Evolutionary conservation across 2,329 filamentous ascomycete genomes (phyloP), one percentile per base, ranked within the genome.

Genomic region (Stagonosporopsis rhizophila): DNA sequence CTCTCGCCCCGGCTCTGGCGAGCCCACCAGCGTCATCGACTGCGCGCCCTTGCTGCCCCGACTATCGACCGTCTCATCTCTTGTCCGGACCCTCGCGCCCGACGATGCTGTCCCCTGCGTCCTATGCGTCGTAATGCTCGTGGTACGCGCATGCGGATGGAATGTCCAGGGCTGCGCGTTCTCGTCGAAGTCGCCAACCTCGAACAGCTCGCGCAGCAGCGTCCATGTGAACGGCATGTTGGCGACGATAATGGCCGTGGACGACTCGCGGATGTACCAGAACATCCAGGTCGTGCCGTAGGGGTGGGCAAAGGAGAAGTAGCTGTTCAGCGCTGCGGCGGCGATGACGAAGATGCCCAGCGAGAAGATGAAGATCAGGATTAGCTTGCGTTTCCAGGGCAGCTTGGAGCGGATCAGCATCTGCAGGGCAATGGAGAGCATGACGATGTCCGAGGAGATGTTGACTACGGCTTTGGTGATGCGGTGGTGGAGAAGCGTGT

Each of bases 311-410:
- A 75, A 68, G 1, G 66, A 69, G 47, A 69, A 82, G 52, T 82
- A 78, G 59, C 81, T 82, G 56, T 78, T 83, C 47, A 83, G 64
- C 34, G 82, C 71, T 35, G 81, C 80, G 22, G 81, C 78, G 23
- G 82, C 73, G 45, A 83, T 65, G 28, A 67, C 82, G 64, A 82
- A 83, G 30, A 74, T 64, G 3, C 85, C 86, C 0, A 88, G 73
- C 2, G 79, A 80, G 69, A 88, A 87, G 51, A 88, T 80, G 40
- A 74, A 77, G 53, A 82, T 80, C 0, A 88, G 76, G 1, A 85
- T 79, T 0, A 85, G 44, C 65, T 87, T 87, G 44, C 83, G 75
- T 38, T 75, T 74, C 53, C 75, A 66, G 0, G 78, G 79, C 5
- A 82, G 65, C 2, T 73, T 65, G 39, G 77, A 75, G 15, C 75